Conservation (phyloP, 2,329 filamentous ascomycete species). For the Thielaviopsis euricoi region DNA sequence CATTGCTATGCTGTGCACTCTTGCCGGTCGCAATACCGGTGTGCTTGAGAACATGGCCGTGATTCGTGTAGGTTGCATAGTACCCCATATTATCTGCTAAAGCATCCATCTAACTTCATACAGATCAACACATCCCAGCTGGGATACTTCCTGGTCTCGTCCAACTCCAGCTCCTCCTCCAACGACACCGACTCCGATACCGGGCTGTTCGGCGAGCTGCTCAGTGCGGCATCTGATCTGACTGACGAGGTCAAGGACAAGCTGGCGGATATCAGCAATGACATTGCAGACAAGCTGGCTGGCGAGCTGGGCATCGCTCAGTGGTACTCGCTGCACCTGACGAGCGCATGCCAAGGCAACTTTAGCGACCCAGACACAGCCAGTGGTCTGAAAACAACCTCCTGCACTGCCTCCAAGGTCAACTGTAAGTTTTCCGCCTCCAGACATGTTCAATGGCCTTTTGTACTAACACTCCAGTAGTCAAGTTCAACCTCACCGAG, state of each 20-base stretch:
- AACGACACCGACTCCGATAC: slow-evolving; percentile 15
- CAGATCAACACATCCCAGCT: slow-evolving; percentile 9
- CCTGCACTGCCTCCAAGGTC: slow-evolving; percentile 26
- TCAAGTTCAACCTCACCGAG: slow-evolving; percentile 29
- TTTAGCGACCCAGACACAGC: slow-evolving; percentile 26
- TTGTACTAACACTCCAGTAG: slow-evolving; percentile 13
- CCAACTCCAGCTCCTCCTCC: slow-evolving; percentile 15
- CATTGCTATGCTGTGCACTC: slow-evolving; percentile 23
- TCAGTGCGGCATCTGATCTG: slow-evolving; percentile 10
- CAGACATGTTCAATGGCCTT: not conserved
- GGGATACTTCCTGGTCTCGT: slow-evolving; percentile 5
- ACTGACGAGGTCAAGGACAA: slow-evolving; percentile 16
- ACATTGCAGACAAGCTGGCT: slow-evolving; percentile 23
- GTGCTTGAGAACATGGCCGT: slow-evolving; percentile 29
- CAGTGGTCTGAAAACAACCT: slow-evolving; percentile 24
- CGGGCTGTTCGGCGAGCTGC: slow-evolving; percentile 17
- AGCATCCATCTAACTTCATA: not conserved
- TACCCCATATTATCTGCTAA: not conserved
- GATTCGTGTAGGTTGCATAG: slow-evolving; percentile 19
- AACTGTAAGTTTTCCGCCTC: slow-evolving; percentile 21
- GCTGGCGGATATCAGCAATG: slow-evolving; percentile 18
- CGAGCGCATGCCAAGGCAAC: slow-evolving; percentile 29
- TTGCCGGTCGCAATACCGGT: slow-evolving; percentile 24
- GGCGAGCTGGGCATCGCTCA: slow-evolving; percentile 30
- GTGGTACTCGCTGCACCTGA: slow-evolving; percentile 35